phyloP scores from a whole-genome alignment of 2,329 filamentous ascomycete genomes.

The Colletotrichum truncatum region DNA sequence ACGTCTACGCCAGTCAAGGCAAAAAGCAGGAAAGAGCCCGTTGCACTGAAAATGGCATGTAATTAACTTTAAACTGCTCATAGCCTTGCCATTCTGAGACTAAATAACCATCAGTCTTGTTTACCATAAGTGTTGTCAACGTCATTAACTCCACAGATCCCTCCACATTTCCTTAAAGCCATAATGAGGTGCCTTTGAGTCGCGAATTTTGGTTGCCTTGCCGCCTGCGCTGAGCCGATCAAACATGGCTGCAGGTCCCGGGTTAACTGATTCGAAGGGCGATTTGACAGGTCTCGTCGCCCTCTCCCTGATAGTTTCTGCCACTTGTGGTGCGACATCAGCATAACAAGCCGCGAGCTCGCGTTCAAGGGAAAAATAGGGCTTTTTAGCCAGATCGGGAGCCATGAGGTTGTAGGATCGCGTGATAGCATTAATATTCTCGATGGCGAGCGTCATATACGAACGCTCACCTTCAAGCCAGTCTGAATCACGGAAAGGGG shows the following conservation, averaged over 20 bases:
- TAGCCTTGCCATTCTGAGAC: too few species aligned
- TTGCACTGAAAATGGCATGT: too few species aligned
- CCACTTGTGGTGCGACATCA: constrained; percentile 82
- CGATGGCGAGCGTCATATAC: constrained; percentile 81
- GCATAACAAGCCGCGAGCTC: constrained; percentile 86
- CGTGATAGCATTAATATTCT: constrained; percentile 80
- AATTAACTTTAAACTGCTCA: too few species aligned
- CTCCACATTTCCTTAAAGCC: constrained; percentile 91
- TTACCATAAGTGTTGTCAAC: too few species aligned
- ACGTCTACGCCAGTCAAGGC: too few species aligned
- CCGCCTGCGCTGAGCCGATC: constrained; percentile 65
- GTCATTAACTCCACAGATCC: constrained; percentile 71
- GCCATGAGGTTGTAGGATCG: constrained; percentile 96
- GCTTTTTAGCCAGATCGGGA: constrained; percentile 90
- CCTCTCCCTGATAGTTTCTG: constrained; percentile 76
- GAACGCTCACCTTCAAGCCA: constrained; percentile 79
- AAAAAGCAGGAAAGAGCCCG: too few species aligned
- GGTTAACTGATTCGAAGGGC: constrained; percentile 38
- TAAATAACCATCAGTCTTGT: too few species aligned
- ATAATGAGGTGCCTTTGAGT: constrained; percentile 80
- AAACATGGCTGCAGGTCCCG: constrained; percentile 62
- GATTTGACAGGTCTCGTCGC: constrained; percentile 57
- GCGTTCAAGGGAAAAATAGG: constrained; percentile 85
- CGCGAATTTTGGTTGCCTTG: constrained; percentile 70
- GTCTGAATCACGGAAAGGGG: constrained; percentile 79